phyloP scores from a whole-genome alignment of 2,329 filamentous ascomycete species.

The Podosphaera leucotricha region DNA sequence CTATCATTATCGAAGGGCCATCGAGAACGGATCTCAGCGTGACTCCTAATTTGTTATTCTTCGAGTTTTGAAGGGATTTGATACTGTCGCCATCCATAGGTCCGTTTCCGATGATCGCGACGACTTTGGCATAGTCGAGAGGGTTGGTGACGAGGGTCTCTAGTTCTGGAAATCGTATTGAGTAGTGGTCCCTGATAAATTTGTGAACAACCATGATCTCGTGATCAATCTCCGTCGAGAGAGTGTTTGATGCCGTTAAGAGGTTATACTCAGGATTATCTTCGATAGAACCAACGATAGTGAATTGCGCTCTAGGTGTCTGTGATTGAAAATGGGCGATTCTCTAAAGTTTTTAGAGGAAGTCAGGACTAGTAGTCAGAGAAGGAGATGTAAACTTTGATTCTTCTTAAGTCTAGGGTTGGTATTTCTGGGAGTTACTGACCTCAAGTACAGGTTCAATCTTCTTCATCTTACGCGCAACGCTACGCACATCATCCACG shows the following conservation, averaged over 20 bases:
- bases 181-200: slow-evolving; percentile 90
- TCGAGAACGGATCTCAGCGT: slow-evolving; percentile 64
- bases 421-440: slow-evolving; percentile 76
- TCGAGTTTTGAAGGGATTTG: slow-evolving; percentile 51
- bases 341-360: slow-evolving; percentile 39
- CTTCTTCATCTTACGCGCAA: slow-evolving; percentile 59
- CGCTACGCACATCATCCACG: slow-evolving; percentile 56
- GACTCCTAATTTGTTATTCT: slow-evolving; percentile 53
- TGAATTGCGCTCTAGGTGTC: slow-evolving; percentile 37
- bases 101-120: slow-evolving; percentile 78
- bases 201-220: slow-evolving; percentile 90
- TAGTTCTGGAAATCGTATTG: slow-evolving; percentile 74
- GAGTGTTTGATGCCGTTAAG: slow-evolving; percentile 65
- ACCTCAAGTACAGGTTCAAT: slow-evolving; percentile 65
- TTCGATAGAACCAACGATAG: slow-evolving; percentile 59
- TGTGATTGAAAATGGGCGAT: slow-evolving; percentile 54
- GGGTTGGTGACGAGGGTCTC: slow-evolving; percentile 78
- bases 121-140: slow-evolving; percentile 84
- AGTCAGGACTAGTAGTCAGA: slow-evolving; percentile 44
- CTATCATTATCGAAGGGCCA: slow-evolving; percentile 80
- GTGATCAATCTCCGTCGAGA: slow-evolving; percentile 80
- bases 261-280: slow-evolving; percentile 83
- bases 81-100: slow-evolving; percentile 65
- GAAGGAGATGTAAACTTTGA: slow-evolving; percentile 36
- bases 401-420: slow-evolving; percentile 33